Percentiles rank a stretch among this genome's conserved stretches.
These are phyloP conservation scores for Paspalum vaginatum DNA, from an alignment of 176 grass and related monocot genomes.

Conservation along the genomic window DNA sequence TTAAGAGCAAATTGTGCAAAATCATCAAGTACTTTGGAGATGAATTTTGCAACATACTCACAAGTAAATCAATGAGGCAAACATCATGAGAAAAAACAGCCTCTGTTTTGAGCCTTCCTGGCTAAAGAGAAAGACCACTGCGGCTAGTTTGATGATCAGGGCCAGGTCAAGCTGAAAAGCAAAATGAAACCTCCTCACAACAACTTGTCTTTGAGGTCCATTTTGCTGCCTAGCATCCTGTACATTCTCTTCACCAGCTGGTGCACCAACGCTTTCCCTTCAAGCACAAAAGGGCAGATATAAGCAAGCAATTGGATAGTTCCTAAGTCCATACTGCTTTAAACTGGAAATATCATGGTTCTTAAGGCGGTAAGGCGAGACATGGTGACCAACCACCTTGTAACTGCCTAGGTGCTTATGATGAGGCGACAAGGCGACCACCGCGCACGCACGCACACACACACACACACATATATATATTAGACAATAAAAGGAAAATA, in stretches of 20 bases:
- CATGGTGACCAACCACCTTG: too few species aligned
- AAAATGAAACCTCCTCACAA: slow-evolving; percentile 89
- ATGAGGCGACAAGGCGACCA: too few species aligned
- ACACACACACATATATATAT: too few species aligned
- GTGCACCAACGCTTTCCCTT: slow-evolving; percentile 53
- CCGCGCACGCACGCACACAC: too few species aligned
- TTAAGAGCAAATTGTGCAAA: slow-evolving; percentile 20
- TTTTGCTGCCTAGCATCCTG: slow-evolving; percentile 70
- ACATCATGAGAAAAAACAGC: slow-evolving; percentile 82
- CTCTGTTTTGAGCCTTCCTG: slow-evolving; percentile 87
- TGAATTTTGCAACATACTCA: slow-evolving; percentile 43
- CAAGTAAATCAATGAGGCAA: slow-evolving; percentile 82
- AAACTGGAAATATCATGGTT: background rate
- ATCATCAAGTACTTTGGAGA: background rate
- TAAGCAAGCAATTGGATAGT: slow-evolving; percentile 21
- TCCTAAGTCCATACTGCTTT: slow-evolving; percentile 5
- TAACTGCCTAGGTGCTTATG: too few species aligned
- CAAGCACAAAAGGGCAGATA: slow-evolving; percentile 41
- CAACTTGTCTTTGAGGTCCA: slow-evolving; percentile 77
- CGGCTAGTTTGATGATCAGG: slow-evolving; percentile 90
- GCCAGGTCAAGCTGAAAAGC: slow-evolving; percentile 87
- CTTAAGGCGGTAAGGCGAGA: background rate
- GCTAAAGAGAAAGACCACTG: slow-evolving; percentile 83
- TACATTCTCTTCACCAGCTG: slow-evolving; percentile 60
- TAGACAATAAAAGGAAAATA: too few species aligned